Evolutionary conservation across 805 yeast genomes (phyloP).

Genomic region (Tanozyma kutaoensis): DNA sequence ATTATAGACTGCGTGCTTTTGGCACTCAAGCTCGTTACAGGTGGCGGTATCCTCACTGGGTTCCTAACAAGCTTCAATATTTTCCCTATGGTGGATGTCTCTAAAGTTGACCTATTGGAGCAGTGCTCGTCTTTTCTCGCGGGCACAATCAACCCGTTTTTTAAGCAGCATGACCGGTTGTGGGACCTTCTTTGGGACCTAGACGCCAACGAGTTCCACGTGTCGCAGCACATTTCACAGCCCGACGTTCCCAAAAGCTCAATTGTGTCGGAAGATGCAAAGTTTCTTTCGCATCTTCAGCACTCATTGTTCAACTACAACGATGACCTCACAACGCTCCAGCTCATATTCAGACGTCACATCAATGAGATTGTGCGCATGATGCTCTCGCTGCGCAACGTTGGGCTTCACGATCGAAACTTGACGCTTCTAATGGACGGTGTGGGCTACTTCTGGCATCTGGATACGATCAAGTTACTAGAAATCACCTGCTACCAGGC

Average conservation of each 20-base stretch:
- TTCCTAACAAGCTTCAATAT: slow-evolving; percentile 23
- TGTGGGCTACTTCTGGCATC: slow-evolving; percentile 29
- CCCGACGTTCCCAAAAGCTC: slow-evolving; percentile 15
- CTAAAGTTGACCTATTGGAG: slow-evolving; percentile 37
- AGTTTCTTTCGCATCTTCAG: slow-evolving; percentile 27
- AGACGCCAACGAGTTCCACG: slow-evolving; percentile 32
- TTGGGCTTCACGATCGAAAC: slow-evolving; percentile 7
- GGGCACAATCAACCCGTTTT: slow-evolving; percentile 58
- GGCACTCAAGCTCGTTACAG: slow-evolving; percentile 26
- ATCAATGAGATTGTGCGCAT: slow-evolving; percentile 28
- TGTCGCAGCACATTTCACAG: slow-evolving; percentile 11
- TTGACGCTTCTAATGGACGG: slow-evolving; percentile 23
- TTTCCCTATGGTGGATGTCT: slow-evolving; percentile 51
- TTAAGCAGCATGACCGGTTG: slow-evolving; percentile 35
- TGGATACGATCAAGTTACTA: slow-evolving; percentile 24
- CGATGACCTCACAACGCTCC: slow-evolving; percentile 32
- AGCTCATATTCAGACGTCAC: slow-evolving; percentile 29
- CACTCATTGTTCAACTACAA: slow-evolving; percentile 29
- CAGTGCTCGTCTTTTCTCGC: slow-evolving; percentile 32
- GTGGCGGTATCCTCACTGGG: slow-evolving; percentile 30
- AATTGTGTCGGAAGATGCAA: slow-evolving; percentile 31
- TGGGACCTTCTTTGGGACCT: slow-evolving; percentile 57
- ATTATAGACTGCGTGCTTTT: slow-evolving; percentile 27
- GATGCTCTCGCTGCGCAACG: slow-evolving; percentile 22
- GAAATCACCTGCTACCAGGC: slow-evolving; percentile 29